phyloP scores from a whole-genome alignment of 164 flowering plant species.

The Stephania yunnanensis region DNA sequence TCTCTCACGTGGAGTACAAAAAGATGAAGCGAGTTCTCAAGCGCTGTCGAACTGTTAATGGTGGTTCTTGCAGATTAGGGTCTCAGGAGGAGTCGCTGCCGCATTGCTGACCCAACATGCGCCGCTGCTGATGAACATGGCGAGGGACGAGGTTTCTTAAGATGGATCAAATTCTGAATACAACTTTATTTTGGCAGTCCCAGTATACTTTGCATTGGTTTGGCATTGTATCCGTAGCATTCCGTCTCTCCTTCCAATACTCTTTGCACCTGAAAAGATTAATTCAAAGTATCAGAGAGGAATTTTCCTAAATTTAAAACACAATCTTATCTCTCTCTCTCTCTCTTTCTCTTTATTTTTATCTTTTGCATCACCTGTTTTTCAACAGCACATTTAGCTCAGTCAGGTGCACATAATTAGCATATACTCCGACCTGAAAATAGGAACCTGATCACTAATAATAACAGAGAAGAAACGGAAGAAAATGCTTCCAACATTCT shows the following conservation, averaged over 20 bases:
- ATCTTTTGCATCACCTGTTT: constrained; percentile 32
- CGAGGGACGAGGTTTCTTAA: no score
- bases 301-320: neutral
- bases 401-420: constrained; percentile 50
- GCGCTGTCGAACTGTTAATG: constrained; percentile 38
- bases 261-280: constrained; percentile 36
- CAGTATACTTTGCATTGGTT: constrained; percentile 63
- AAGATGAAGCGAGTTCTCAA: constrained; percentile 70
- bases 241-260: constrained; percentile 65
- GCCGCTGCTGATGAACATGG: no score
- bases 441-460: neutral
- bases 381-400: constrained; percentile 60
- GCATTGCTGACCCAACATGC: no score
- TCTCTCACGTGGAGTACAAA: constrained; percentile 66
- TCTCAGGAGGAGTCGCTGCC: no score
- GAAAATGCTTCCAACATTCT: neutral
- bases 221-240: constrained; percentile 38
- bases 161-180: constrained; percentile 28
- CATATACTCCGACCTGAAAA: constrained; percentile 60
- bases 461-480: neutral
- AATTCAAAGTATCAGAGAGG: neutral
- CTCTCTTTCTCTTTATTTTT: neutral
- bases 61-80: constrained; percentile 11
- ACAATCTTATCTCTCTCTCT: neutral
- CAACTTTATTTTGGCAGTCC: constrained; percentile 51